These are phyloP conservation scores for Mycena metata DNA, from an alignment of 768 basidiomycete species.

Conservation along the genomic window DNA sequence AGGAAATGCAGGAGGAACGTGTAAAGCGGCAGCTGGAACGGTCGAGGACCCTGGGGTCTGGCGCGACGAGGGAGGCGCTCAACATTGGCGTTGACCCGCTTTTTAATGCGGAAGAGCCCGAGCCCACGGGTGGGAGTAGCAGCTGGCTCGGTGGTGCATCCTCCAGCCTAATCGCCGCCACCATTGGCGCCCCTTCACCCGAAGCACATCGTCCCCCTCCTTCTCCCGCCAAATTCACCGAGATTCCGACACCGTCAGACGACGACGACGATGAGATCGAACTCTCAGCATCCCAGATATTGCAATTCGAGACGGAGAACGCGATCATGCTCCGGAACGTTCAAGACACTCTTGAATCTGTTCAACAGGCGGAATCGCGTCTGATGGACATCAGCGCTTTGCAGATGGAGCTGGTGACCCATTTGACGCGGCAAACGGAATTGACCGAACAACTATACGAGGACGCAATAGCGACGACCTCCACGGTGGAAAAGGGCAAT, in stretches of 20 bases:
- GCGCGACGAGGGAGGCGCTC: slow-evolving; percentile 75
- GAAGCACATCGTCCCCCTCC: slow-evolving; percentile 43
- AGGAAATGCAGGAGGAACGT: slow-evolving; percentile 95
- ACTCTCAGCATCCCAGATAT: slow-evolving; percentile 88
- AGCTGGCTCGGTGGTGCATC: slow-evolving; percentile 76
- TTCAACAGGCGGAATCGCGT: slow-evolving; percentile 92
- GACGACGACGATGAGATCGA: slow-evolving; percentile 87
- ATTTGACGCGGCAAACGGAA: slow-evolving; percentile 91
- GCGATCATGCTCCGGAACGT: slow-evolving; percentile 86
- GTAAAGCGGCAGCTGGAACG: slow-evolving; percentile 90
- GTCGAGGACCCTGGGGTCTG: slow-evolving; percentile 84
- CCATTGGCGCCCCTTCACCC: slow-evolving; percentile 63
- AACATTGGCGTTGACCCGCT: slow-evolving; percentile 52
- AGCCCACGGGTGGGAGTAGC: slow-evolving; percentile 53
- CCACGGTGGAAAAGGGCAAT: slow-evolving; percentile 91
- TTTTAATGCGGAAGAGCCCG: slow-evolving; percentile 39
- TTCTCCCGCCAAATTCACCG: slow-evolving; percentile 40
- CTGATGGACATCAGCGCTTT: slow-evolving; percentile 93
- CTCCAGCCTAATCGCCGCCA: slow-evolving; percentile 70
- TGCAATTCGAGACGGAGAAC: slow-evolving; percentile 95
- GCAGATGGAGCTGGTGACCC: slow-evolving; percentile 91
- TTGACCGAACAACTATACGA: slow-evolving; percentile 94
- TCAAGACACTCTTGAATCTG: slow-evolving; percentile 88
- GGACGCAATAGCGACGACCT: slow-evolving; percentile 90
- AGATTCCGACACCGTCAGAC: slow-evolving; percentile 49